Base-by-base conservation (phyloP, 352 stramenopile genomes). In the Globisporangium sylvaticum region DNA sequence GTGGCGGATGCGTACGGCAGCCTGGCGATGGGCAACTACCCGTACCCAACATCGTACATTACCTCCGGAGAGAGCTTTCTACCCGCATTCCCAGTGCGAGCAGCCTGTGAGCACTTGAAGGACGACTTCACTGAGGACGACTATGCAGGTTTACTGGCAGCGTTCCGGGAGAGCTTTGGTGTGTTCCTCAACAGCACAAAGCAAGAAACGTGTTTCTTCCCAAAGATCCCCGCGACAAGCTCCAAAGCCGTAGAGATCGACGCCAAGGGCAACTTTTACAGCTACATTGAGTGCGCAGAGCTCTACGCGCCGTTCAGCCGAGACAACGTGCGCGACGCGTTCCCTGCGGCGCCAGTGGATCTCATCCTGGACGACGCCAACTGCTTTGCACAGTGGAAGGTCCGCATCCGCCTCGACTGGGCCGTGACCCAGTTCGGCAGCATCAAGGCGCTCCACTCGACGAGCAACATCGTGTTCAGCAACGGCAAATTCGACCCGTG, bases 381-480 rank as follows among this genome's bases (percentile, higher is more conserved):
- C 12, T 90, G 82, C 57, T 54, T 73, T 12, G 64, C 71, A 7
- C 50, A 71, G 59, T 88, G 75, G 80, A 75, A 72, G 9, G 78
- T 89, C 14, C 64, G 73, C 31, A 62, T 87, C 32, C 79, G 81
- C 64, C 70, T 77, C n/a, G 15, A 62, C n/a, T 83, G 70, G 71
- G 74, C 78, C 1, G 76, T 74, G 29, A 80, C 68, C 14, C 64
- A 83, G 56, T 91, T 82, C 58, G 80, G 80, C 18, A 80, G 81
- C 61, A 72, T 83, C 69, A 80, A 83, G 22, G 74, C 76, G 22
- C 70, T 88, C 5, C 67, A 67, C 1, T 59, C 70, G 6, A 57
- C 76, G 6, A 85, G 72, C 27, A 90, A 90, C 71, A 88, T 92
- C 50, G 76, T 92, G 37, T 90, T 90, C 62, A 87, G 79, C 61